Conservation (phyloP, 805 yeast genomes). For the Metschnikowia gelsemii region DNA sequence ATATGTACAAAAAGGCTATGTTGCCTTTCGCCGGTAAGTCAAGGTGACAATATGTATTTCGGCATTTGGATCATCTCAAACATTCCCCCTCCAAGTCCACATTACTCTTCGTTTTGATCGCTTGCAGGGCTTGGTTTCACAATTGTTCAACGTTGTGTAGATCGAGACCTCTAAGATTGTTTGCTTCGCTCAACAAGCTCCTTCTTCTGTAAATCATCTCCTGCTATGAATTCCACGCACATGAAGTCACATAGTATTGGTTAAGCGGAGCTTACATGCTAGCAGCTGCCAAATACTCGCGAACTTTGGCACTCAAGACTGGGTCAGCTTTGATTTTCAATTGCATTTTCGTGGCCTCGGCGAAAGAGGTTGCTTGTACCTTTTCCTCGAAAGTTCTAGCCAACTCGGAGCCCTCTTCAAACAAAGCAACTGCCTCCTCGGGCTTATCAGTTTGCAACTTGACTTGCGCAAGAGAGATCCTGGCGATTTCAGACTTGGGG, state of each 20-base stretch:
- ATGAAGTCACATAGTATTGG: too few species aligned
- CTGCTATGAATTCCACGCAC: not conserved
- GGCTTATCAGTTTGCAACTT: conserved; percentile 80
- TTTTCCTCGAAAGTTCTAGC: conserved; percentile 86
- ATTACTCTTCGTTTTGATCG: too few species aligned
- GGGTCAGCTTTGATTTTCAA: conserved; percentile 72
- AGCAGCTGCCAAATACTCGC: conserved; percentile 38
- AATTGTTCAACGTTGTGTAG: too few species aligned
- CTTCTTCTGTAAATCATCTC: not conserved
- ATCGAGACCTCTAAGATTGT: not conserved
- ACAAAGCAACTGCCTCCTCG: conserved; percentile 75
- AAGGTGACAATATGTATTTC: conserved; percentile 1
- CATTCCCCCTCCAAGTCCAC: not conserved
- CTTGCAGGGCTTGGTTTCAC: too few species aligned
- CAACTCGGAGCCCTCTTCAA: conserved; percentile 78
- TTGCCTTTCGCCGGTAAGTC: conserved; percentile 4
- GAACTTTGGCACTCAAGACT: conserved; percentile 57
- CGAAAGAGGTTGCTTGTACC: conserved; percentile 84
- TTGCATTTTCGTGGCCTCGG: conserved; percentile 92
- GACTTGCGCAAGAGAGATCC: conserved; percentile 88
- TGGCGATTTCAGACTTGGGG: conserved; percentile 85
- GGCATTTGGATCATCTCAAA: conserved; percentile 5
- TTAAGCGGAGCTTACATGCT: conserved; percentile 10
- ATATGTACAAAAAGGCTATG: conserved; percentile 8
- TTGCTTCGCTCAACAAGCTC: not conserved